Evolutionary conservation across 1,139 yeast species (phyloP), one percentile per base, ranked within the genome.

Genomic region (Candida frijolesensis): DNA sequence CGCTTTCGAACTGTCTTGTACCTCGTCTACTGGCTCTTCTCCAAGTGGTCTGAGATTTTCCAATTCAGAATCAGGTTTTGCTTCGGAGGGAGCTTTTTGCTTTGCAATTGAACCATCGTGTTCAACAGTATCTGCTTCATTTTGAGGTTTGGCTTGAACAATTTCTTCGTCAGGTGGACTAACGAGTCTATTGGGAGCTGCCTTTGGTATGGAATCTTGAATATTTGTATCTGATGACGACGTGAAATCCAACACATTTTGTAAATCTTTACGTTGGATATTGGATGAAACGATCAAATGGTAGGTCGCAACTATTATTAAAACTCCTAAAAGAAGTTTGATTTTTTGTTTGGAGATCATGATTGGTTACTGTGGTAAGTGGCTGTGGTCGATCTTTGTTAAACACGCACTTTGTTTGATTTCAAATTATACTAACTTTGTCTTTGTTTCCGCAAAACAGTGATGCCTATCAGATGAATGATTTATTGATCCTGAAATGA

Each of bases 91-190:
- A 19, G 16, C 29, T 2, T 19, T 15, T 14, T 43, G 39, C 18
- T 44, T 22, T 7, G 40, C 38, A 16, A 15, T 16, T 4, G 43
- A n/a, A 11, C 14, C 33, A 22, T 14, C 46, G 4, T 45, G 29
- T 6, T 37, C 38, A 15, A 14, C 8, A 4, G 11, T 16, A 19
- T 34, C 45, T 5, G 22, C 32, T 18, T 25, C 18, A 9, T 27
- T 32, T 12, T 42, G 29, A 29, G 55, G 55, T 19, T 45, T 44
- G n/a, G 48, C 35, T 19, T 54, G 46, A n/a, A 43, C 51, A 16
- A 47, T 47, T 11, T 22, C 44, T 38, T 50, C 54, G 32, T 47
- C 39, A 19, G 50, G 49, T 4, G 55, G 55, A 19, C 45, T 50
- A 11, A 41, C 48, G 18, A 54, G 53, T 34, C 35, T 48, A 25